Base-by-base conservation (phyloP, 2,329 filamentous ascomycete genomes). In the Xylaria digitata region DNA sequence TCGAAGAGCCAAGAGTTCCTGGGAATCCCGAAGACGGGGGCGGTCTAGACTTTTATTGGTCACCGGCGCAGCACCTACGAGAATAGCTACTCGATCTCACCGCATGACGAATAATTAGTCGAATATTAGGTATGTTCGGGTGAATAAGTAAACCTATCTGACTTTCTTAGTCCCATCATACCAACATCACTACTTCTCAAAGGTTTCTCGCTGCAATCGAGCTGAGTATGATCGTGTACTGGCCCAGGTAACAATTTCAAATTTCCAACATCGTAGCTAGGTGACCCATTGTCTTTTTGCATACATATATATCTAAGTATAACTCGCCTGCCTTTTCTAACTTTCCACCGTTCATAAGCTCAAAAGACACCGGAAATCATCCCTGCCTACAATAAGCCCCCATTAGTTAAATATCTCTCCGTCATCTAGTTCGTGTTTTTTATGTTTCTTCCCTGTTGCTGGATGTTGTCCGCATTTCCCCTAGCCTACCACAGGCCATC, bases 21-120 rank as follows among this genome's bases (percentile, higher is more conserved):
- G 45, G 46, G n/a, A 30, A 52, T 30, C 49, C n/a, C 26, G 37
- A 42, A 23, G 46, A 46, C 26, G 19, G 40, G 46, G 48, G 11
- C 37, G 46, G 34, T 52, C 61, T 58, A 52, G 46, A 57, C 37
- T 50, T 26, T 23, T 26, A 52, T 61, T 13, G 34, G 23, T 48
- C 46, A 19, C 45, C 45, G 9, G 19, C 43, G 9, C 50, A 6
- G 11, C 19, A 32, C 42, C 26, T 11, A 48, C 50, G 13, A 32
- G 19, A 26, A 53, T 23, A 11, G 2, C 21, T 40, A 42, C 26
- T 46, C 23, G 37, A 26, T 49, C 17, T 15, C 32, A 40, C 26
- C 26, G 21, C 40, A 63, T 34, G 54, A 43, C 61, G 52, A 43
- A 43, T 40, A 23, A 40, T 26, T 45, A 43, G 21, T 52, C 8